Evolutionary conservation across 2,329 filamentous ascomycete species (phyloP), one percentile per base, ranked within the genome.

Genomic region (Stagonosporopsis rhizophila): DNA sequence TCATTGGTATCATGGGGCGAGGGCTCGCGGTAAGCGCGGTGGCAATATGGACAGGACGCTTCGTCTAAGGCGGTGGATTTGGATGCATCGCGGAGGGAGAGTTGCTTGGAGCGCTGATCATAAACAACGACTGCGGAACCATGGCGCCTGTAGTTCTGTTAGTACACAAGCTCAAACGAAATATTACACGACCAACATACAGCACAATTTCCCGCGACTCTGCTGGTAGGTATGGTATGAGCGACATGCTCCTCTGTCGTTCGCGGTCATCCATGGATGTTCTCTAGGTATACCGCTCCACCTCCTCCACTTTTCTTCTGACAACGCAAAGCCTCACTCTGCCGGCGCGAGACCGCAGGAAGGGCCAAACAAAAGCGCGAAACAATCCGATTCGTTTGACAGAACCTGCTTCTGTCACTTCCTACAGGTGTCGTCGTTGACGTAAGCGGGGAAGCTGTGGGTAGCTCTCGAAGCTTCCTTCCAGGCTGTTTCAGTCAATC

Each of bases 71-170:
- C 79, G 58, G 82, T 76, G 49, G 75, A 76, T 56, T 76, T 77
- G 20, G 84, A 79, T 32, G 83, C 81, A 66, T 84, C 87, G 59
- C 90, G 89, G 47, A 97, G 89, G 66, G 92, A 91, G 62, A 99
- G 86, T 67, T 93, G 90, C 61, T 89, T 89, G 6, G 93, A 96
- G 27, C 87, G 83, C 42, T 88, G 90, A 78, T 99, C 94, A 71
- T 91, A 93, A 34, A 98, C 88, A 40, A 99, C 95, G 54, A 99
- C 88, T 20, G 93, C 89, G 78, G 96, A 92, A 71, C 91, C 90
- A 75, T 97, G 92, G 60, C 94, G 95, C 48, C 95, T 98, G 69
- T 34, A 52, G 14, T 4, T 37, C 52, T 20, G 53, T 74, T 42
- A 73, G 64, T 46, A 19, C 40, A 25, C 23, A 35, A 22, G 15